These are phyloP conservation scores for Pinus albicaulis DNA, from an alignment of 75 land plant genomes.

Conservation along the genomic window DNA sequence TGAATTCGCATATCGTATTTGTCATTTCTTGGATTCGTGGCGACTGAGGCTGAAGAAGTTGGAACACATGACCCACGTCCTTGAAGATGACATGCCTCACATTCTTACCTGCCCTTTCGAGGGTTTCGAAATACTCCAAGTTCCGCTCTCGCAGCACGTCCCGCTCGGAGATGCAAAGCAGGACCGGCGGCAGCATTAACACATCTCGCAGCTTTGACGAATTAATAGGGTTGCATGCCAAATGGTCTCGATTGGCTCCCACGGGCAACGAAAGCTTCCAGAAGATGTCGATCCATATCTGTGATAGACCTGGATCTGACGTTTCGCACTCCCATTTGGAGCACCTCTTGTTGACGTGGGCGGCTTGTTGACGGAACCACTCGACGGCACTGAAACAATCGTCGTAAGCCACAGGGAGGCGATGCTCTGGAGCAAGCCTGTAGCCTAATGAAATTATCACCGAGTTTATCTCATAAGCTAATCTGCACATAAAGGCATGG, in stretches of 20 bases:
- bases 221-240: constrained; percentile 36
- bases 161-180: constrained; percentile 39
- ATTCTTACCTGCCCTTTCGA: constrained; percentile 26
- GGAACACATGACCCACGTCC: constrained; percentile 60
- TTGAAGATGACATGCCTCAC: constrained; percentile 24
- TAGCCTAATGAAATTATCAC: constrained; percentile 59
- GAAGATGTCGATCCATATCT: constrained; percentile 32
- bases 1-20: neutral
- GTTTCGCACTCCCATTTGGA: constrained; percentile 30
- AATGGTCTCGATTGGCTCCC: constrained; percentile 44
- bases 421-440: constrained; percentile 62
- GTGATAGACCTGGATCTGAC: constrained; percentile 23
- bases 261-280: constrained; percentile 54
- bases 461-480: constrained; percentile 15
- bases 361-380: constrained; percentile 26
- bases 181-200: constrained; percentile 24
- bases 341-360: constrained; percentile 28
- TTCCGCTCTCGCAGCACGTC: constrained; percentile 48
- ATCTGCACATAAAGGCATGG: constrained; percentile 40
- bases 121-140: constrained; percentile 31
- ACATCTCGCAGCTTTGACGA: constrained; percentile 6
- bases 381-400: constrained; percentile 42
- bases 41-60: constrained; percentile 18
- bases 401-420: constrained; percentile 50
- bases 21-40: neutral